Evolutionary conservation across 1,284 basidiomycete species (phyloP), one percentile per base, ranked within the genome.

Genomic region (Tylopilus sp.): DNA sequence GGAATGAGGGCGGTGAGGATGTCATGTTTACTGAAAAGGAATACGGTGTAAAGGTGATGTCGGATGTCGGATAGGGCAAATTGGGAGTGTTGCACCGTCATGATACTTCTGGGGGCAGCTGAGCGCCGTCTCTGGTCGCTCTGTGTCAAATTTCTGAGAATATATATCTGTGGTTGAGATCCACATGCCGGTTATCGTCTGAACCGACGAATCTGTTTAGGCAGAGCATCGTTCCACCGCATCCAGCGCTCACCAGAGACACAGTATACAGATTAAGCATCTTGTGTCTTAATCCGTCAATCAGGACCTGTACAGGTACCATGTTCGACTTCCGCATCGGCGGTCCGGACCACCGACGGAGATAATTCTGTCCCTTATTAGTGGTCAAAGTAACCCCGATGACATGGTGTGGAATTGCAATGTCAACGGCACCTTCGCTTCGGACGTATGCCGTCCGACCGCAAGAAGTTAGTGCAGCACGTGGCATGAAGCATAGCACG

Each of bases 11-110:
- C 68, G 0, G 71, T 71, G 47, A 69, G 64, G 44, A 75, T 56
- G 53, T 76, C 73, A 8, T 73, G 61, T 50, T 69, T 66, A 1
- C 67, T 73, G 55, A 75, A 76, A 10, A 75, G 64, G 38, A 67
- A 70, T 21, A 71, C 49, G 2, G 71, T 72, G n/a, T 58, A 53
- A 14, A 62, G 31, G 26, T 67, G 58, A 33, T 59, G 64, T 44
- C 20, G 24, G 21, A 66, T 53, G n/a, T 54, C 49, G 41, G 57
- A 54, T 18, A 62, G 30, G n/a, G 6, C n/a, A 17, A 52, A 20
- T 2, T 12, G 9, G 9, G 45, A 45, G 41, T 17, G 30, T 33
- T 49, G 50, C 15, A 52, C 50, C 17, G 50, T 56, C 61, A 60
- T 58, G 26, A 40, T 50, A 12, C 17, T 33, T 31, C 8, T n/a